phyloP scores from a whole-genome alignment of 2,329 filamentous ascomycete genomes.

The Ophiosphaerella korrae region DNA sequence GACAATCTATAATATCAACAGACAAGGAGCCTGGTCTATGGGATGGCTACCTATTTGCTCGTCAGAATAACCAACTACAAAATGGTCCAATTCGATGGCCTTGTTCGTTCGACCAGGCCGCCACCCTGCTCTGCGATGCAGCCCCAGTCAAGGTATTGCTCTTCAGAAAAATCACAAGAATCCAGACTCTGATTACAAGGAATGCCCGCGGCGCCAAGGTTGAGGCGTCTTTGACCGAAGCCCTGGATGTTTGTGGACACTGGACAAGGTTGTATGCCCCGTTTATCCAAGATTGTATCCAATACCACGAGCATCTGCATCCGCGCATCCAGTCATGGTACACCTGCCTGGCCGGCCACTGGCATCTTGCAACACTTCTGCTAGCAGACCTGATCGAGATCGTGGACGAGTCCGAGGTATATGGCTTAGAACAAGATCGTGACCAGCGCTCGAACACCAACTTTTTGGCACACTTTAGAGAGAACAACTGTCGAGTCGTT shows the following conservation, averaged over 20 bases:
- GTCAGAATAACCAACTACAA: slow-evolving; percentile 24
- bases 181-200: slow-evolving; percentile 59
- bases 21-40: slow-evolving; percentile 35
- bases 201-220: slow-evolving; percentile 45
- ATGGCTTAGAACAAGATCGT: slow-evolving; percentile 28
- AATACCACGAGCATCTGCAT: slow-evolving; percentile 57
- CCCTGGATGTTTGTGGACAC: slow-evolving; percentile 59
- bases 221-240: slow-evolving; percentile 56
- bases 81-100: slow-evolving; percentile 54
- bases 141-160: slow-evolving; percentile 65
- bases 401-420: slow-evolving; percentile 50
- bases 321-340: slow-evolving; percentile 65
- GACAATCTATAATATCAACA: not conserved
- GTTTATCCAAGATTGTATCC: slow-evolving; percentile 59
- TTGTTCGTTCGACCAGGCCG: slow-evolving; percentile 59
- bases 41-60: slow-evolving; percentile 48
- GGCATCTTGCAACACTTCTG: slow-evolving; percentile 62
- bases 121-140: slow-evolving; percentile 57
- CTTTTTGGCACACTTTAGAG: slow-evolving; percentile 51
- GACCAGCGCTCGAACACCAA: slow-evolving; percentile 29
- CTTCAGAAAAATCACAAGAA: slow-evolving; percentile 61
- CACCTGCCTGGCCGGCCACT: slow-evolving; percentile 62
- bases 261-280: slow-evolving; percentile 60
- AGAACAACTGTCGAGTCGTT: slow-evolving; percentile 53
- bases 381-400: slow-evolving; percentile 60